Evolutionary conservation across 495 filamentous ascomycete species (phyloP).

Genomic region (Friedmanniomyces endolithicus): DNA sequence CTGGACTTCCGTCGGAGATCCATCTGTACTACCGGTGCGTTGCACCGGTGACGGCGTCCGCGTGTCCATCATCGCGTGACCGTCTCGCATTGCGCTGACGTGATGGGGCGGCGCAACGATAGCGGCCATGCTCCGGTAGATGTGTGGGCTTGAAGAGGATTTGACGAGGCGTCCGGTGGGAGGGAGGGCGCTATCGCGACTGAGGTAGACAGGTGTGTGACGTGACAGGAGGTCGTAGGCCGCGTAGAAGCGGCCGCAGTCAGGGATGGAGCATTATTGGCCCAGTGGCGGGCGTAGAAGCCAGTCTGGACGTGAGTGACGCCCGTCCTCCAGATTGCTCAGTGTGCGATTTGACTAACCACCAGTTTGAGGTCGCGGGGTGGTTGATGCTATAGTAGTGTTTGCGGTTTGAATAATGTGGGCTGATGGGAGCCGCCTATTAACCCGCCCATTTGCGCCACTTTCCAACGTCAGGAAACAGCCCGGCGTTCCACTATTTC

Average conservation of each 20-base stretch:
- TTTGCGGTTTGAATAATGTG: too few species aligned
- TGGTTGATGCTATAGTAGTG: too few species aligned
- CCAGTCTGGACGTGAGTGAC: not conserved
- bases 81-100: slow-evolving; percentile 4
- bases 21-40: not conserved
- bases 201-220: slow-evolving; percentile 5
- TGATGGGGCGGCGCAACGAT: slow-evolving; percentile 1
- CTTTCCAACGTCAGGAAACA: too few species aligned
- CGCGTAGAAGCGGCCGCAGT: slow-evolving; percentile 1
- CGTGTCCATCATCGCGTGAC: slow-evolving; percentile 8
- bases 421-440: too few species aligned
- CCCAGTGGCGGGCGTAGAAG: slow-evolving; percentile 1
- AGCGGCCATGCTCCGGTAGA: slow-evolving; percentile 3
- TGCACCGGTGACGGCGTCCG: slow-evolving; percentile 15
- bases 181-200: not conserved
- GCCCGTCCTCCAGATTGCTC: too few species aligned
- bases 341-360: too few species aligned
- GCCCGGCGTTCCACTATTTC: too few species aligned
- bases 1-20: not conserved
- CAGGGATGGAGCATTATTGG: slow-evolving; percentile 12
- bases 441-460: too few species aligned
- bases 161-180: slow-evolving; percentile 11
- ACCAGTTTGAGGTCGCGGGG: too few species aligned
- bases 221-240: slow-evolving; percentile 1
- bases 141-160: not conserved